These are phyloP conservation scores for Colletotrichum sp. DNA, from an alignment of 2,329 filamentous ascomycete genomes.

Conservation along the genomic window DNA sequence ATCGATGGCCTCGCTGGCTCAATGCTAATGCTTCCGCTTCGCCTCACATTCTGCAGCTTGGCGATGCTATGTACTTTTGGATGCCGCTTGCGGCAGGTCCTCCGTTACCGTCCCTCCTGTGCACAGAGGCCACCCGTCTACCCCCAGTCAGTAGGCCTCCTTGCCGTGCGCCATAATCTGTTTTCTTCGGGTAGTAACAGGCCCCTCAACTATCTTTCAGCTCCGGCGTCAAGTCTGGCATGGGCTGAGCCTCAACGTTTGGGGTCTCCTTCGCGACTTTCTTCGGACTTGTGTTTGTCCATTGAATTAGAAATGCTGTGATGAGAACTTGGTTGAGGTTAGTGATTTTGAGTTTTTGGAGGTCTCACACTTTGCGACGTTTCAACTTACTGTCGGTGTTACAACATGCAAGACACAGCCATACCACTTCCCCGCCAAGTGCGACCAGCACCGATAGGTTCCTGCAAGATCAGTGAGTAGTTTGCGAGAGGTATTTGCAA, in stretches of 20 bases:
- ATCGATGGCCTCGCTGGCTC: not conserved
- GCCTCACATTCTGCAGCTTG: not conserved
- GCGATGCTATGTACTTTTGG: not conserved
- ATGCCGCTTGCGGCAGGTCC: not conserved
- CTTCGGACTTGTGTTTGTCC: not conserved
- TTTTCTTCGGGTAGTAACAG: not conserved
- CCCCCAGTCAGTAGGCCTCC: not conserved
- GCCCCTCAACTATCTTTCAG: not conserved
- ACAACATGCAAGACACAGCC: slow-evolving; percentile 2
- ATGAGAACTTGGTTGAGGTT: not conserved
- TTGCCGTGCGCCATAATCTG: not conserved
- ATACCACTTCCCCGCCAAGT: not conserved
- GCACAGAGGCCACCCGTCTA: not conserved
- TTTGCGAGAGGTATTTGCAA: rapidly evolving
- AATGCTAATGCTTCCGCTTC: not conserved
- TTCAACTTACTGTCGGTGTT: not conserved
- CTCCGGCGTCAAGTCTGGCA: not conserved
- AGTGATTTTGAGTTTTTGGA: not conserved
- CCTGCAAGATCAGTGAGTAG: not conserved
- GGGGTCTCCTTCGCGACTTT: not conserved
- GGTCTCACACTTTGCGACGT: not conserved
- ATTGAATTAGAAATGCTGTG: not conserved
- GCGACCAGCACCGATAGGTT: not conserved
- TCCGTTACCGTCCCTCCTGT: not conserved
- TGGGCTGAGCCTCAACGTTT: not conserved